phyloP scores from a whole-genome alignment of 108 stramenopile species.

The Cyclostephanos tholiformis region DNA sequence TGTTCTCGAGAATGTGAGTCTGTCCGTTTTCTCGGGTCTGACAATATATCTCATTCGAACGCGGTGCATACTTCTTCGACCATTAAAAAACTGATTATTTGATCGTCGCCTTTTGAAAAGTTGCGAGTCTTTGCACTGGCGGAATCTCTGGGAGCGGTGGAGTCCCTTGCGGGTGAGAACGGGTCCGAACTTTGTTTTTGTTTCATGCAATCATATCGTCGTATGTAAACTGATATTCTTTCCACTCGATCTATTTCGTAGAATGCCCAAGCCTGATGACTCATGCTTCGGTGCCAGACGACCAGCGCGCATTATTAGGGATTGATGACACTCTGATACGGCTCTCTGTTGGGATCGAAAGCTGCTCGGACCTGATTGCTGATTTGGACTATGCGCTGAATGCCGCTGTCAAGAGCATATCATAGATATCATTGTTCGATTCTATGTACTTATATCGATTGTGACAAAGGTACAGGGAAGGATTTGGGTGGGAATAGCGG shows the following conservation, averaged over 20 bases:
- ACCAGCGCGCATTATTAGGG: conserved; percentile 57
- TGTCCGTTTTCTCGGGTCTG: too few relatives aligned
- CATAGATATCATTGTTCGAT: too few relatives aligned
- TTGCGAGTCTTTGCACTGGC: conserved; percentile 66
- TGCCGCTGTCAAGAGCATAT: conserved; percentile 33
- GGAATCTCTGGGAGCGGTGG: conserved; percentile 78
- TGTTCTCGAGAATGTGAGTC: conserved; percentile 60
- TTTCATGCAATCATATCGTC: too few relatives aligned
- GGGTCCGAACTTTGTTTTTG: too few relatives aligned
- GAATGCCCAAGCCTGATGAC: conserved; percentile 80
- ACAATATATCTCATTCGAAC: too few relatives aligned
- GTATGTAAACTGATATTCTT: too few relatives aligned
- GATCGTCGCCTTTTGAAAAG: too few relatives aligned
- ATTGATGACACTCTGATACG: conserved; percentile 71
- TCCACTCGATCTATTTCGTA: too few relatives aligned
- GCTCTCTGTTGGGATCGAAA: conserved; percentile 72
- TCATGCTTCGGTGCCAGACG: conserved; percentile 73
- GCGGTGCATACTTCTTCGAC: too few relatives aligned
- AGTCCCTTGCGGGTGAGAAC: conserved; percentile 75
- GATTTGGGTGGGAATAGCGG: too few relatives aligned
- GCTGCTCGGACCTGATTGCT: conserved; percentile 54
- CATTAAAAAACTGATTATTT: too few relatives aligned
- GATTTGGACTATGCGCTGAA: conserved; percentile 60
- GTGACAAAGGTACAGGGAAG: background rate
- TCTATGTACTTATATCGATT: too few relatives aligned